Percentiles rank a stretch among this genome's conserved stretches.
Conservation (phyloP, 2,329 filamentous ascomycete species). For the Diaporthe longicolla region DNA sequence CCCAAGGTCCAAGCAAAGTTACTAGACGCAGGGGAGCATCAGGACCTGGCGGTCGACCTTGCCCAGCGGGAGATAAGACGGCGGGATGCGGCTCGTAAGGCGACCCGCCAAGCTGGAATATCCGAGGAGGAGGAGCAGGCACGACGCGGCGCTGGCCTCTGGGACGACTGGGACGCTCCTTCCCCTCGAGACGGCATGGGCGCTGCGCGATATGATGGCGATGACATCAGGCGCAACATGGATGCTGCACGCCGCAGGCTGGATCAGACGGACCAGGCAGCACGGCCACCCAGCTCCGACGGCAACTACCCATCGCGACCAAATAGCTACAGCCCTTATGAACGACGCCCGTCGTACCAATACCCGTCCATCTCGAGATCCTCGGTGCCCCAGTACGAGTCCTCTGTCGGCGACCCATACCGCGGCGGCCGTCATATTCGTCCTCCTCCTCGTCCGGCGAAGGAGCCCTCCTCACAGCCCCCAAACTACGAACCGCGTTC, state of each 20-base stretch:
- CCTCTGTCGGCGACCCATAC: slow-evolving; percentile 15
- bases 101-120: slow-evolving; percentile 70
- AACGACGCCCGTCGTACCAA: slow-evolving; percentile 56
- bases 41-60: slow-evolving; percentile 82
- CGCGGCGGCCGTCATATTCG: neutral
- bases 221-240: slow-evolving; percentile 66
- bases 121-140: slow-evolving; percentile 70
- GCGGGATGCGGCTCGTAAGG: slow-evolving; percentile 73
- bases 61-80: slow-evolving; percentile 80
- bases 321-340: slow-evolving; percentile 24
- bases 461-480: slow-evolving; percentile 40
- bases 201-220: slow-evolving; percentile 56
- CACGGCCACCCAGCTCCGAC: slow-evolving; percentile 37
- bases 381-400: slow-evolving; percentile 61
- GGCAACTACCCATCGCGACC: slow-evolving; percentile 9
- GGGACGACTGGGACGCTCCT: slow-evolving; percentile 59
- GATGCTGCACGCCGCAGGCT: slow-evolving; percentile 64
- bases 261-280: slow-evolving; percentile 53
- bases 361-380: slow-evolving; percentile 72
- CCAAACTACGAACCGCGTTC: slow-evolving; percentile 45
- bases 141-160: slow-evolving; percentile 62
- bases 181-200: slow-evolving; percentile 34
- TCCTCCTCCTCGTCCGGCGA: slow-evolving; percentile 50
- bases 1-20: slow-evolving; percentile 63
- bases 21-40: slow-evolving; percentile 78